These are phyloP conservation scores for Platanus orientalis DNA, from an alignment of 164 flowering plant genomes.

Conservation along the genomic window DNA sequence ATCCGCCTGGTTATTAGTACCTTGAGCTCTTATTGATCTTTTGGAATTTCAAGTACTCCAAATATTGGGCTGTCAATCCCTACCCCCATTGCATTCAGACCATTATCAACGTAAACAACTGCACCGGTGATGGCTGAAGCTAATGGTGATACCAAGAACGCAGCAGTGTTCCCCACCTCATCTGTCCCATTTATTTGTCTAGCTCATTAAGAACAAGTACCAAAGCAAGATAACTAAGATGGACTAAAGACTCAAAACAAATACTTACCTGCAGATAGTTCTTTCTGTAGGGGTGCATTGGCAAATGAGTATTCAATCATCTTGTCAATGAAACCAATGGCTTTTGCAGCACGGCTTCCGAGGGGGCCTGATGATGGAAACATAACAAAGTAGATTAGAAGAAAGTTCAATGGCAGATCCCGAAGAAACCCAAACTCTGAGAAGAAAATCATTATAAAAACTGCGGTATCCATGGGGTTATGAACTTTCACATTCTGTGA, in stretches of 20 bases:
- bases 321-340: conserved; percentile 87
- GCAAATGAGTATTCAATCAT: conserved; percentile 83
- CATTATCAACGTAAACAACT: conserved; percentile 81
- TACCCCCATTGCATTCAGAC: conserved; percentile 89
- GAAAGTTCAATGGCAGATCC: too few species aligned
- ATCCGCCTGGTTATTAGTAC: too few species aligned
- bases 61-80: conserved; percentile 85
- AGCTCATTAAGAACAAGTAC: not conserved
- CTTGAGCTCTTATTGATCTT: conserved; percentile 15
- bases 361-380: conserved; percentile 56
- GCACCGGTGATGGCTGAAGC: conserved; percentile 92
- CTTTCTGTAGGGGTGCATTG: conserved; percentile 90
- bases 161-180: conserved; percentile 84
- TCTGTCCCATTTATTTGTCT: conserved; percentile 41
- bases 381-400: too few species aligned
- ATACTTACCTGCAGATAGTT: conserved; percentile 64
- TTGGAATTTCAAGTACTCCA: conserved; percentile 59
- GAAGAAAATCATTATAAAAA: too few species aligned
- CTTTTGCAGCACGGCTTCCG: conserved; percentile 93
- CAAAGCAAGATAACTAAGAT: not conserved
- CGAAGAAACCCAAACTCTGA: too few species aligned
- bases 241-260: not conserved
- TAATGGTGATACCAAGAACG: conserved; percentile 88
- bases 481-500: too few species aligned
- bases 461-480: too few species aligned